Evolutionary conservation across 108 stramenopile genomes (phyloP).

Genomic region (Skeletonema menzelii): DNA sequence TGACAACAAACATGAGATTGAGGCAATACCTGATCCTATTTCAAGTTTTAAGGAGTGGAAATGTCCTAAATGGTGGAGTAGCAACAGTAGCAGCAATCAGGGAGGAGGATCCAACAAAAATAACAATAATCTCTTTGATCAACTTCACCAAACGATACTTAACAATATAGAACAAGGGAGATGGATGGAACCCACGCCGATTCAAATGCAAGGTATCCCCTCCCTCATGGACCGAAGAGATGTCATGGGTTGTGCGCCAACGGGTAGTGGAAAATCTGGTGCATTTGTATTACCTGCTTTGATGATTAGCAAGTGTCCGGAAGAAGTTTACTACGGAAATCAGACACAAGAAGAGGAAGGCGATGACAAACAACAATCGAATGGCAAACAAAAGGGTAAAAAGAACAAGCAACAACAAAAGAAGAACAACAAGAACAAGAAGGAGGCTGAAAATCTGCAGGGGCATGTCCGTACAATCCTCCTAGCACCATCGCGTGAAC

Average conservation of each 20-base stretch:
- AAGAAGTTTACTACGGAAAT: conserved; percentile 57
- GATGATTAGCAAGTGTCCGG: conserved; percentile 69
- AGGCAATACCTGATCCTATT: conserved; percentile 75
- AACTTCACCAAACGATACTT: conserved; percentile 48
- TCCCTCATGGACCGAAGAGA: conserved; percentile 75
- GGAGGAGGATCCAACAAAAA: neutral
- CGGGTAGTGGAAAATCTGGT: conserved; percentile 88
- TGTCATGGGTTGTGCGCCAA: conserved; percentile 87
- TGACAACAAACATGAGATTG: conserved; percentile 61
- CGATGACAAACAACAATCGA: conserved; percentile 6
- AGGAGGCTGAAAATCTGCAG: conserved; percentile 17
- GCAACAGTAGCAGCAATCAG: neutral
- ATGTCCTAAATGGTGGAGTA: conserved; percentile 76
- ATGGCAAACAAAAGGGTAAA: conserved; percentile 26
- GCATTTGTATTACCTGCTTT: conserved; percentile 92
- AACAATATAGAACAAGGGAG: conserved; percentile 86
- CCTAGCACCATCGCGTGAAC: conserved; percentile 93
- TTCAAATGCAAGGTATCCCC: conserved; percentile 94
- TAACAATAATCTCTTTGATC: conserved; percentile 37
- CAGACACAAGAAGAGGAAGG: conserved; percentile 19
- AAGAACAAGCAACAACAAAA: conserved; percentile 31
- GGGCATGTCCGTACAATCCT: conserved; percentile 79
- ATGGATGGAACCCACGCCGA: conserved; percentile 94
- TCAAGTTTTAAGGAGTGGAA: conserved; percentile 67
- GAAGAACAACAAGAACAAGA: conserved; percentile 36